phyloP scores from a whole-genome alignment of 148 eudicot species.

The Camellia japonica region DNA sequence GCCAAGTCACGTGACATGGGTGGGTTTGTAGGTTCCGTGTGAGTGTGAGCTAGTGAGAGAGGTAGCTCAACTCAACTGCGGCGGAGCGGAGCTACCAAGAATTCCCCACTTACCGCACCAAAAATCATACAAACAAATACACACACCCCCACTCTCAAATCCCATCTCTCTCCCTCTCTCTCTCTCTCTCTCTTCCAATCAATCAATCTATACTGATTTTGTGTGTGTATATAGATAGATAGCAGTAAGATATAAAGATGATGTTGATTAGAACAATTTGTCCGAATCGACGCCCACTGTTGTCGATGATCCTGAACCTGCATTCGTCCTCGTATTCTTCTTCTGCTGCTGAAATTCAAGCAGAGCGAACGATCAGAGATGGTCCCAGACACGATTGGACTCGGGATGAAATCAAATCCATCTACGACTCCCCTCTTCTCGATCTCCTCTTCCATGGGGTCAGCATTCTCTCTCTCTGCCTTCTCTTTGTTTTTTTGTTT shows the following conservation, averaged over 20 bases:
- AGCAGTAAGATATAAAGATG: background rate
- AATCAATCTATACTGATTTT: background rate
- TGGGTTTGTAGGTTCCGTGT: background rate
- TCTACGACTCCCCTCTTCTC: constrained; percentile 79
- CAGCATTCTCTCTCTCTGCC: background rate
- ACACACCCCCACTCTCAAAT: background rate
- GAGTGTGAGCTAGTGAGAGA: too few species aligned
- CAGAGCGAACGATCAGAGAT: constrained; percentile 57
- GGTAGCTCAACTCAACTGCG: too few species aligned
- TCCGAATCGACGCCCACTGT: constrained; percentile 11
- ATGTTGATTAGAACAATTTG: constrained; percentile 20
- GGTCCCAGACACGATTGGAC: constrained; percentile 75
- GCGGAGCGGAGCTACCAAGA: background rate
- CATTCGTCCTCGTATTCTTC: constrained; percentile 27
- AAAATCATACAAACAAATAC: too few species aligned
- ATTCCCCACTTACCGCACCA: too few species aligned
- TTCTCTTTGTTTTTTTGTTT: background rate
- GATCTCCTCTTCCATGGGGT: constrained; percentile 94
- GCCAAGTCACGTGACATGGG: background rate
- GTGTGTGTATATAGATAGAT: background rate
- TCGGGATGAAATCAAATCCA: constrained; percentile 52
- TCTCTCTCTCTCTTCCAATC: background rate
- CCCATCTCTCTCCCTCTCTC: background rate
- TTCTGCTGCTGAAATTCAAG: constrained; percentile 62
- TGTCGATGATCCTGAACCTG: background rate